A percentile compares a stretch with the other conserved stretches of the same genome.
Evolutionary conservation across 345 rosid species (phyloP).

Genomic region (Melaleuca alternifolia): DNA sequence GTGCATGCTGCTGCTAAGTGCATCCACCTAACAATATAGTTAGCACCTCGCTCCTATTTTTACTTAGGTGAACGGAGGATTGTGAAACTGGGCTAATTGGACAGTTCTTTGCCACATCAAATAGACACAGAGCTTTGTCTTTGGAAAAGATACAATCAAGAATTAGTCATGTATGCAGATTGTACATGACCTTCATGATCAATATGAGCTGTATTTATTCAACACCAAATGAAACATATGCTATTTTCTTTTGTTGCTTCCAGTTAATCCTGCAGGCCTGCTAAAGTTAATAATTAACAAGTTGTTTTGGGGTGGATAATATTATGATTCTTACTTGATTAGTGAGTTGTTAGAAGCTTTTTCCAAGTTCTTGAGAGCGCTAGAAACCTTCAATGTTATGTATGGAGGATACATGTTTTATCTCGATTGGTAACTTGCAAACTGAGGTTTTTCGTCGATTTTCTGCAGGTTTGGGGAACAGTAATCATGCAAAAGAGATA

Average conservation of each 20-base stretch:
- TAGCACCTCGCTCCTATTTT: background rate
- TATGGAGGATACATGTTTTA: background rate
- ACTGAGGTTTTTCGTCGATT: background rate
- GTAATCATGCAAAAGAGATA: slow-evolving; percentile 89
- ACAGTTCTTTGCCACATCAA: background rate
- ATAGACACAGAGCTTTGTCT: background rate
- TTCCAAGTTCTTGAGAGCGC: background rate
- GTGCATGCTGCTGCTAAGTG: background rate
- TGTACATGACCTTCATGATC: background rate
- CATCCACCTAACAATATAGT: background rate
- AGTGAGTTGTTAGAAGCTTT: background rate
- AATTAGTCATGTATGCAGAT: background rate
- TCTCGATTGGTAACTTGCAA: background rate
- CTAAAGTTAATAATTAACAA: background rate
- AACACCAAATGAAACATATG: background rate
- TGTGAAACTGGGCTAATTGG: background rate
- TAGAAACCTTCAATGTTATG: background rate
- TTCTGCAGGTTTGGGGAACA: slow-evolving; percentile 70
- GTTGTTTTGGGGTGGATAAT: background rate
- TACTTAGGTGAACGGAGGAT: background rate
- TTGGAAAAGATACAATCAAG: background rate
- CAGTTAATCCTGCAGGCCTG: background rate
- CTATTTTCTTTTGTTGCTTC: background rate
- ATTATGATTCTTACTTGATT: background rate
- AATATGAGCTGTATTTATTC: background rate